Conservation (phyloP, 306 rosid species). For the Pyrus communis region DNA sequence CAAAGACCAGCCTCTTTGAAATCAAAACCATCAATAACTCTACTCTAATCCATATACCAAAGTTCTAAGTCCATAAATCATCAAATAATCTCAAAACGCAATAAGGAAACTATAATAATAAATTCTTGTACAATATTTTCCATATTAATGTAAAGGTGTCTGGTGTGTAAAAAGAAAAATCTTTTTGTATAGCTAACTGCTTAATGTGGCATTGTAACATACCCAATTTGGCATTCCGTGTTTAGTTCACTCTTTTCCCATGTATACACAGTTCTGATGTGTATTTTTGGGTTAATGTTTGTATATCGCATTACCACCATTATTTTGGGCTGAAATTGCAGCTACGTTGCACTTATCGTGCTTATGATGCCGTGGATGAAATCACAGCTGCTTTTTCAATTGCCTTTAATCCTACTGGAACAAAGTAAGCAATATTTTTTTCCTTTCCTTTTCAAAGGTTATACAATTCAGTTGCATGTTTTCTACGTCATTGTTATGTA, state of each 20-base stretch:
- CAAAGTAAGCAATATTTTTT: constrained; percentile 47
- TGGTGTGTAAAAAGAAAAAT: too few relatives aligned
- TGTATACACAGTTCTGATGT: neutral
- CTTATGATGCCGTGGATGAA: constrained; percentile 96
- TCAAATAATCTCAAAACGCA: too few relatives aligned
- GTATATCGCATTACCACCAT: constrained; percentile 8
- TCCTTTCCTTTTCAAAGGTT: neutral
- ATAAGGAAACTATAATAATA: too few relatives aligned
- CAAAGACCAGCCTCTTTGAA: too few relatives aligned
- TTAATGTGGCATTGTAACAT: neutral
- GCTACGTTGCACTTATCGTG: constrained; percentile 94
- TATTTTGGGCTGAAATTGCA: constrained; percentile 35
- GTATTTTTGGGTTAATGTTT: constrained; percentile 5
- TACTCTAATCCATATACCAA: too few relatives aligned
- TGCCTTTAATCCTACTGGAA: constrained; percentile 84
- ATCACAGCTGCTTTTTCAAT: constrained; percentile 84
- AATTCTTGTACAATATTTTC: too few relatives aligned
- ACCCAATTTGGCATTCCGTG: neutral
- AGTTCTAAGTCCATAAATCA: too few relatives aligned
- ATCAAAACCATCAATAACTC: too few relatives aligned
- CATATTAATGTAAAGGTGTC: too few relatives aligned
- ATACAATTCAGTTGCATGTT: neutral
- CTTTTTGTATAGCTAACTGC: neutral
- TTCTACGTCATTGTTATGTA: neutral
- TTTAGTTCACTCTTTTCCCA: neutral